Evolutionary conservation across 805 yeast genomes (phyloP), one percentile per base, ranked within the genome.

Genomic region (Zygoascus bituminiphila): DNA sequence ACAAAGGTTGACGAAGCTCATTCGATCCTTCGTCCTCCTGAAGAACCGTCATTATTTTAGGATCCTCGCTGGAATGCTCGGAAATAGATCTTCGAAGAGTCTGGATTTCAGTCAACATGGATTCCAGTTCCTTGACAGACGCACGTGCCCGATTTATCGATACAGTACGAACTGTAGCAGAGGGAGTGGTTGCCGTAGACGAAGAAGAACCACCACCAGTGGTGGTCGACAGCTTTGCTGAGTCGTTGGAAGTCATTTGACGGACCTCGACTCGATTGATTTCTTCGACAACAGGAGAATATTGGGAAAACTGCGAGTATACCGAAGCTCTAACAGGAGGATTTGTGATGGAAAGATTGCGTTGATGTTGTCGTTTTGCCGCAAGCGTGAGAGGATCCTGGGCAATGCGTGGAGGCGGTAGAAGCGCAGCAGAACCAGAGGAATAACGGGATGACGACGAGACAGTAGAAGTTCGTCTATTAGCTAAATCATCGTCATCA

Each of bases 281-380:
- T 22, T 56, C 54, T 39, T 54, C 59, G 10, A 56, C 44, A 7
- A 54, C 42, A 4, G 59, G 59, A 12, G 57, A 54, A 40, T 56
- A 56, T 40, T 56, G 54, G 14, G 57, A 52, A 35, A 52, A 52
- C 42, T 54, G 54, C 2, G 56, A 53, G 39, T 48, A 48, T 1
- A 53, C 22, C 17, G 54, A 50, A 6, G 51, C 45, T 8, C 56
- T 41, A 7, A 47, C 41, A 4, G 35, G 48, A 4, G 45, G 26
- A 12, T 29, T 36, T 4, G 49, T 37, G 17, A 24, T 24, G 15
- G 44, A 21, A 22, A 29, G 44, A 20, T 21, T 25, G 35, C 35
- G 42, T 15, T 41, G 29, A 23, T 39, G 42, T 6, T 29, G 33
- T n/a, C 46, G 47, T 12, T 44, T 35, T 7, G 46, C 47, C 22